Conservation (phyloP, 1,284 basidiomycete species). For the Coniferiporia weirii region DNA sequence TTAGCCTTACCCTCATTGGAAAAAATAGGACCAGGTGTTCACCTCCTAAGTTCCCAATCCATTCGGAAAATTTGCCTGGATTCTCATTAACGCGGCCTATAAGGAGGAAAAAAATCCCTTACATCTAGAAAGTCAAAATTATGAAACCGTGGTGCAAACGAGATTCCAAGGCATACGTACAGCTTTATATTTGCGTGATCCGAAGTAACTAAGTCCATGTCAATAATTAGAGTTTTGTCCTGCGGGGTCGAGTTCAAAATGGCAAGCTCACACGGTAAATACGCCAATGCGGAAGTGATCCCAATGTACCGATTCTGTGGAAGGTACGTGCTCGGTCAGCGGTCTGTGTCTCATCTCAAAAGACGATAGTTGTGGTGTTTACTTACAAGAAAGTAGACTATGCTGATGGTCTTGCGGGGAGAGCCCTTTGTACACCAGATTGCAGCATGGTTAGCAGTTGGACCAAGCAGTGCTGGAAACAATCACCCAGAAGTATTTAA, state of each 20-base stretch:
- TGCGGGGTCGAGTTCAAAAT: not conserved
- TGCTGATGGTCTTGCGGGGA: not conserved
- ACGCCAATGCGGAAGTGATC: not conserved
- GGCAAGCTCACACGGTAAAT: not conserved
- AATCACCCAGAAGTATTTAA: constrained; percentile 1
- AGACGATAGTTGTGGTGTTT: not conserved
- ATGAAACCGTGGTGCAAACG: not conserved
- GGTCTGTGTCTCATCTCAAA: not conserved
- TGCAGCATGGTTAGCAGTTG: not conserved
- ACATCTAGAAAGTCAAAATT: not conserved
- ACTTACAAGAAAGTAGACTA: not conserved
- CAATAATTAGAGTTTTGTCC: no score
- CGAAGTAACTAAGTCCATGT: not conserved
- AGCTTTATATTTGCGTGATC: not conserved
- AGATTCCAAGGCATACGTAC: not conserved
- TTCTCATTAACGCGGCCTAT: not conserved
- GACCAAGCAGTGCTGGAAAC: no score
- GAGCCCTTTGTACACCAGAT: not conserved
- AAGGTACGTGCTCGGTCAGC: not conserved
- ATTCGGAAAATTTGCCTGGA: not conserved
- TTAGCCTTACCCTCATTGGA: not conserved
- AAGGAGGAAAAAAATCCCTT: not conserved
- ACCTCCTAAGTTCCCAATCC: not conserved
- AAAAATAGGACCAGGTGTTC: not conserved
- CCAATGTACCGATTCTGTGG: constrained; percentile 8